A percentile compares a stretch with the other conserved stretches of the same genome.
These are phyloP conservation scores for Cercospora berteroae DNA, from an alignment of 2,329 filamentous ascomycete species.

Conservation along the genomic window DNA sequence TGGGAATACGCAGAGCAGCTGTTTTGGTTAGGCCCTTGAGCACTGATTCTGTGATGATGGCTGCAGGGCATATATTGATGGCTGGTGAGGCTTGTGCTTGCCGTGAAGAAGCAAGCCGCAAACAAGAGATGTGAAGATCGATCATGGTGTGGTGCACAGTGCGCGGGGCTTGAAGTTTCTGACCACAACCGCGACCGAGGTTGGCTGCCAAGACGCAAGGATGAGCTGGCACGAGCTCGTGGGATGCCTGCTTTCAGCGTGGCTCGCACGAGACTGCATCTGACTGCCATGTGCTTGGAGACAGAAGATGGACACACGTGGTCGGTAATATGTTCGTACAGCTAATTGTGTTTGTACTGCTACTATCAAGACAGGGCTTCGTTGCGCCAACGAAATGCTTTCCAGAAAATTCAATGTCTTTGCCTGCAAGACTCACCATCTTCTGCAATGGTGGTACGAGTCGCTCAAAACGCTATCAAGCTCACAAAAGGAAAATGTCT, in stretches of 20 bases:
- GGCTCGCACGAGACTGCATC: background rate
- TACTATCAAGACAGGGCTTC: background rate
- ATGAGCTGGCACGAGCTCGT: slow-evolving; percentile 1
- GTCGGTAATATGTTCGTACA: background rate
- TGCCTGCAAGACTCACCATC: background rate
- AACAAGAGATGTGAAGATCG: background rate
- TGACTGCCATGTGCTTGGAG: background rate
- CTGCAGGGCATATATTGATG: background rate
- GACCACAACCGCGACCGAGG: background rate
- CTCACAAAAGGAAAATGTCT: slow-evolving; percentile 6
- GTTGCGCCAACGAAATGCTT: background rate
- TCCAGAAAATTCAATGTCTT: background rate
- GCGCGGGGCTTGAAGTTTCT: background rate
- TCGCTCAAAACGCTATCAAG: slow-evolving; percentile 19
- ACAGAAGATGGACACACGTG: background rate
- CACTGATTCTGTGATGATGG: background rate
- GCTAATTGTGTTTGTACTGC: background rate
- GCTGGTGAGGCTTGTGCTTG: background rate
- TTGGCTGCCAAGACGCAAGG: slow-evolving; percentile 1
- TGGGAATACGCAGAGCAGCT: background rate
- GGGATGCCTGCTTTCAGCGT: slow-evolving; percentile 1
- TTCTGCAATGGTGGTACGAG: background rate
- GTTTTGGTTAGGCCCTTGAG: background rate
- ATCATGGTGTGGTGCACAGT: background rate
- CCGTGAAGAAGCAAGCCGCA: background rate